phyloP scores from a whole-genome alignment of 331 rosid genomes.

The Pyracantha coccinea region DNA sequence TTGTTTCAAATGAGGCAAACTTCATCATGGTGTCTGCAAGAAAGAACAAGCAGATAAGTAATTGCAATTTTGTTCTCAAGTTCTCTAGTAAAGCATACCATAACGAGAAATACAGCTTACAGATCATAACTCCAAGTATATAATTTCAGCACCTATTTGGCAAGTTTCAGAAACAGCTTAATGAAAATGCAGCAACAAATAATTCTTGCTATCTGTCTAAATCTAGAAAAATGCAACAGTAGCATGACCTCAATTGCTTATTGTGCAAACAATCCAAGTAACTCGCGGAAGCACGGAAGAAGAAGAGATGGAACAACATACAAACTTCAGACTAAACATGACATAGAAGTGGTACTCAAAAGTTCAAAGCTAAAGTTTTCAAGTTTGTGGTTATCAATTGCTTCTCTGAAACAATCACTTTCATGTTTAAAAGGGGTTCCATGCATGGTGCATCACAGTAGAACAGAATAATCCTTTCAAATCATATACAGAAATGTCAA shows the following conservation, averaged over 20 bases:
- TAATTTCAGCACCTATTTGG: background rate
- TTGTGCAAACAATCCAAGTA: background rate
- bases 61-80: background rate
- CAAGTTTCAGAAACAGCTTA: background rate
- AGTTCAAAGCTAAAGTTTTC: background rate
- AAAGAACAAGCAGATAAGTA: background rate
- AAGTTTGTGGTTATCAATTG: background rate
- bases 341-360: background rate
- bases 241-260: background rate
- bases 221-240: background rate
- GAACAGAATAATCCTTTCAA: background rate
- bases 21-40: slow-evolving; percentile 93
- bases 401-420: background rate
- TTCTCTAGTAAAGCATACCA: background rate
- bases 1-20: slow-evolving; percentile 88
- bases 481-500: background rate
- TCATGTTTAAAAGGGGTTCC: background rate
- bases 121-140: background rate
- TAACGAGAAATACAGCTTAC: background rate
- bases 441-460: background rate
- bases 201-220: too few species aligned
- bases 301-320: background rate
- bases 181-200: background rate
- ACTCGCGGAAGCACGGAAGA: background rate
- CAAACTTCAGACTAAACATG: background rate